Evolutionary conservation across 192 early-diverging fungal genomes (phyloP).

Genomic region (Coemansia sp.): DNA sequence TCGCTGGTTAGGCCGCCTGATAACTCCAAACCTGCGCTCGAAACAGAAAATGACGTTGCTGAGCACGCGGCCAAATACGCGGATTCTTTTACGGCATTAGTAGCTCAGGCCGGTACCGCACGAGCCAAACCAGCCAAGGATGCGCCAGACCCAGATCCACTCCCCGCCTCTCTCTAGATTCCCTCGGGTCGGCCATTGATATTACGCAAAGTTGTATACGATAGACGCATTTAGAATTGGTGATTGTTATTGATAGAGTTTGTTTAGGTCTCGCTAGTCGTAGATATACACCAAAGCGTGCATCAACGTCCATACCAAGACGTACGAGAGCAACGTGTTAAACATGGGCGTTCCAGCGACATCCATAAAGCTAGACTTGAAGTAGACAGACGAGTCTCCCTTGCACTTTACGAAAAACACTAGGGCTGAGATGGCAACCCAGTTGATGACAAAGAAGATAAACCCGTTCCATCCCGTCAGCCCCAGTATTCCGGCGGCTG

Average conservation of each 20-base stretch:
- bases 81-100: slow-evolving; percentile 28
- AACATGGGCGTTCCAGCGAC: slow-evolving; percentile 42
- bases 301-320: slow-evolving; percentile 53
- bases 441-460: slow-evolving; percentile 73
- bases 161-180: neutral
- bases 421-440: slow-evolving; percentile 62
- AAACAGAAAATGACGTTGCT: slow-evolving; percentile 1
- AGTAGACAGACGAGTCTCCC: slow-evolving; percentile 57
- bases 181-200: neutral
- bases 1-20: slow-evolving; percentile 17
- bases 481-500: slow-evolving; percentile 85
- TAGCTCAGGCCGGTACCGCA: slow-evolving; percentile 22
- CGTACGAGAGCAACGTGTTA: slow-evolving; percentile 50
- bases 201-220: neutral
- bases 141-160: neutral
- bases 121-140: slow-evolving; percentile 1
- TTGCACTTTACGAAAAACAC: slow-evolving; percentile 62
- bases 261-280: slow-evolving; percentile 20
- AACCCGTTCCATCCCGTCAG: slow-evolving; percentile 82
- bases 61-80: slow-evolving; percentile 43
- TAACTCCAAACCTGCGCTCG: neutral
- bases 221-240: neutral
- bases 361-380: slow-evolving; percentile 55
- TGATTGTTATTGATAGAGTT: neutral
- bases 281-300: slow-evolving; percentile 52